Percentiles rank a stretch among this genome's conserved stretches.
Evolutionary conservation across 202 grass and related monocot species (phyloP).

Genomic region (Schoenoplectus triqueter): DNA sequence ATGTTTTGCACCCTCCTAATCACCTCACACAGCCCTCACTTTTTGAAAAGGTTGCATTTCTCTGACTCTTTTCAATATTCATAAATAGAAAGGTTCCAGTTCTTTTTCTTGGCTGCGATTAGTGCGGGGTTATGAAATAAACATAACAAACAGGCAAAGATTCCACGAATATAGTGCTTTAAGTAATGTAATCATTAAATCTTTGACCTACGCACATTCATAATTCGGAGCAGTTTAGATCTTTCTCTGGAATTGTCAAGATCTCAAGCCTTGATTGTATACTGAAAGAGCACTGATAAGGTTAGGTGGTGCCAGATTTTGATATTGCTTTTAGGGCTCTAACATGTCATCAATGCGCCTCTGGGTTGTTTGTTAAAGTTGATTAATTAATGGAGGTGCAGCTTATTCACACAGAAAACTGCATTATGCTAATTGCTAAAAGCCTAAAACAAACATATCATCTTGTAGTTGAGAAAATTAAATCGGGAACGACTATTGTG

Average conservation of each 20-base stretch:
- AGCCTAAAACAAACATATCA: background rate
- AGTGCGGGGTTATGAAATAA: conserved; percentile 25
- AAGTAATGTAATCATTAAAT: conserved; percentile 23
- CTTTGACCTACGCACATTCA: conserved; percentile 5
- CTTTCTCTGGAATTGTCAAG: background rate
- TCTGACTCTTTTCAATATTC: background rate
- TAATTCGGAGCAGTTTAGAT: conserved; percentile 28
- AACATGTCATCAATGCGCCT: background rate
- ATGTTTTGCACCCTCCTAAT: conserved; percentile 26
- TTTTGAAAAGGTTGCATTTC: conserved; percentile 6
- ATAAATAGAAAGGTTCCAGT: background rate
- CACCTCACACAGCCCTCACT: conserved; percentile 10
- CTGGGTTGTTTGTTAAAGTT: background rate
- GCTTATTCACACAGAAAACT: background rate
- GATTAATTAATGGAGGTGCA: background rate
- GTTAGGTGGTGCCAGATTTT: conserved; percentile 10
- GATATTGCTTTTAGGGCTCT: conserved; percentile 8
- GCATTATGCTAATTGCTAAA: background rate
- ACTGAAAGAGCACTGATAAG: background rate
- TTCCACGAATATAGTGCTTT: conserved; percentile 34
- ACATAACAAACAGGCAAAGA: conserved; percentile 7
- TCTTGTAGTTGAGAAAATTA: background rate
- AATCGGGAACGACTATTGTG: too few species aligned
- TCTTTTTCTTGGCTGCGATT: background rate
- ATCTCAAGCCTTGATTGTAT: background rate